Percentiles rank a stretch among this genome's conserved stretches.
phyloP scores from a whole-genome alignment of 192 early-diverging fungal genomes.

The Coemansia sp. region DNA sequence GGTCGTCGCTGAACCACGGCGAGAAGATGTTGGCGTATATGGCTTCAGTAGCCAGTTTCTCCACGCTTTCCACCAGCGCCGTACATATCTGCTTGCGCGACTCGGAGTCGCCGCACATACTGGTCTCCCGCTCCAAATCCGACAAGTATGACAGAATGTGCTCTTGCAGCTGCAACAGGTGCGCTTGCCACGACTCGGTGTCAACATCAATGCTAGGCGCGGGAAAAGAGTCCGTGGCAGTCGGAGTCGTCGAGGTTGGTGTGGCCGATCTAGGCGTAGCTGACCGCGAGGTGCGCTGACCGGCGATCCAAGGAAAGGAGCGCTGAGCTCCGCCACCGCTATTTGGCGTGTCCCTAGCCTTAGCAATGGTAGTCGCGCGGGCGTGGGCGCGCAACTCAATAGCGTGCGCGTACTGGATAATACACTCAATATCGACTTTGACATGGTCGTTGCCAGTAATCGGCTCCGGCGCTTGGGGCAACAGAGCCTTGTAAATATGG shows the following conservation, averaged over 20 bases:
- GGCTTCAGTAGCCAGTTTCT: slow-evolving; percentile 35
- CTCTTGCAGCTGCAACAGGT: slow-evolving; percentile 24
- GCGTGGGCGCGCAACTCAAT: slow-evolving; percentile 22
- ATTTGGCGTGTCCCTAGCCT: not conserved
- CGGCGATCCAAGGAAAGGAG: slow-evolving; percentile 34
- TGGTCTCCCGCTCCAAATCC: slow-evolving; percentile 38
- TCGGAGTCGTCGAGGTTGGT: not conserved
- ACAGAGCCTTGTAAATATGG: slow-evolving; percentile 22
- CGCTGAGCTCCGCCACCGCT: not conserved
- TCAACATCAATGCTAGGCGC: slow-evolving; percentile 10
- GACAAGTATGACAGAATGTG: slow-evolving; percentile 13
- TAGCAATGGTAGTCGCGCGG: not conserved
- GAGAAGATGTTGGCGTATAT: slow-evolving; percentile 41
- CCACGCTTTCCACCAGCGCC: slow-evolving; percentile 37
- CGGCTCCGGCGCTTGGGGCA: slow-evolving; percentile 24
- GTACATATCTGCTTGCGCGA: slow-evolving; percentile 22
- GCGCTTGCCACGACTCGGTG: slow-evolving; percentile 31
- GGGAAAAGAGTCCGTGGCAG: not conserved
- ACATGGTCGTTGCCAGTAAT: slow-evolving; percentile 23
- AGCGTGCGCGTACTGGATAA: slow-evolving; percentile 38
- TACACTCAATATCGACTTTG: slow-evolving; percentile 32
- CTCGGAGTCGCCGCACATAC: slow-evolving; percentile 44
- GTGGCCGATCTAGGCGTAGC: not conserved
- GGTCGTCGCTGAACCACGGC: slow-evolving; percentile 54
- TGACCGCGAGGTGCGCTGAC: slow-evolving; percentile 3